Base-by-base conservation (phyloP, 2,329 filamentous ascomycete species). In the Talaromyces rugulosus region DNA sequence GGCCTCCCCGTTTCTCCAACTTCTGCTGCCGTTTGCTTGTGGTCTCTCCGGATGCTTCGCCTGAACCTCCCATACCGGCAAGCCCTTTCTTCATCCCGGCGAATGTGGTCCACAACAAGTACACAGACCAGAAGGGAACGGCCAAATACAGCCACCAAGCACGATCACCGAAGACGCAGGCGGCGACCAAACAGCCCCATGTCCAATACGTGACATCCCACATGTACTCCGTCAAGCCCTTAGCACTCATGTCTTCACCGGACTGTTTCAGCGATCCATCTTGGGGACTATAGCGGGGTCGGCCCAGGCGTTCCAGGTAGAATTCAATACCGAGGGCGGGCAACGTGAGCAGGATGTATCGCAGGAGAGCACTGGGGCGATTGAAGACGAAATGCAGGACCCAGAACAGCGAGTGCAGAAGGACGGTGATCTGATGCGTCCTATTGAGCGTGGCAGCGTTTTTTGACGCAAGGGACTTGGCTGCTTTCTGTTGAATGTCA, bases 141-240 rank as follows among this genome's bases (percentile, higher is more conserved):
- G 78, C 76, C 30, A 80, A 71, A 75, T 84, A 90, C 40, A 86
- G 66, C 81, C 86, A 85, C 88, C 88, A 91, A 3, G 81, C 90
- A 80, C 89, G 89, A 74, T 97, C 92, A 4, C 95, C 95, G 55
- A 94, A 85, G 31, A 96, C 66, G 16, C 89, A 83, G 14, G 89
- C 92, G n/a, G 89, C 75, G 8, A 88, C 77, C 47, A 91, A 80
- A 59, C 88, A 90, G 11, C 86, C 87, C 88, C 93, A 97, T 0
- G 92, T 97, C 80, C 96, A 92, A 85, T 96, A 98, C 59, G 96
- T 81, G 56, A 96, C 86, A 78, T 99, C 95, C 84, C 96, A 99
- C 89, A 98, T 91, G 81, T 96, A 98, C 78, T 97, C 95, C 11
- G 94, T 98, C 80, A 99, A 79, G 4, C 95, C 95, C 36, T 89